A percentile compares a stretch with the other conserved stretches of the same genome.
Conservation (phyloP, 148 eudicot genomes). For the Rhododendron mucronatum region DNA sequence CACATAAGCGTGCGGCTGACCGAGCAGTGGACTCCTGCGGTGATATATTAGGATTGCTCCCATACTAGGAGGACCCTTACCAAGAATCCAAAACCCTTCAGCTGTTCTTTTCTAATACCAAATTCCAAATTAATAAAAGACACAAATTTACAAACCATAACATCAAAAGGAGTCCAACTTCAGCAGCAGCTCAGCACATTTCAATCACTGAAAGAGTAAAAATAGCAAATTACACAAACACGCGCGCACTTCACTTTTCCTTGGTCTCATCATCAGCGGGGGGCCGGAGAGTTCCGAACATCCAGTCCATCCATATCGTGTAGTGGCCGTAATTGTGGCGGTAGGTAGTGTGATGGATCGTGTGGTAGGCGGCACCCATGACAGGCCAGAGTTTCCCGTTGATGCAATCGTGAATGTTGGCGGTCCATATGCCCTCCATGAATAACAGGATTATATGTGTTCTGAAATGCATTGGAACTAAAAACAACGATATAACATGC, state of each 20-base stretch:
- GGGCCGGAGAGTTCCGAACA: constrained; percentile 76
- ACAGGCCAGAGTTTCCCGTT: constrained; percentile 83
- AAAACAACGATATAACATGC: constrained; percentile 59
- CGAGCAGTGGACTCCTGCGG: no score
- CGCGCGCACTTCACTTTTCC: constrained; percentile 21
- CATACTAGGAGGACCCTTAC: neutral
- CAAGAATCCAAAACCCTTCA: neutral
- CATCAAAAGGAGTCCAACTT: neutral
- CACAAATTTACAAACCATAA: neutral
- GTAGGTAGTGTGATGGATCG: constrained; percentile 87
- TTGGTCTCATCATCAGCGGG: constrained; percentile 54
- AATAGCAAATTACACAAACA: neutral
- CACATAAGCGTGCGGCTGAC: no score
- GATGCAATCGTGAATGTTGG: constrained; percentile 88
- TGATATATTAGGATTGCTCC: neutral
- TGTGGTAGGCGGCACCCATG: constrained; percentile 98
- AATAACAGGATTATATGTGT: constrained; percentile 57
- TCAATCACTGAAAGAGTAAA: neutral
- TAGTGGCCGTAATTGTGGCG: constrained; percentile 91
- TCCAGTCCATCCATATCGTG: constrained; percentile 91
- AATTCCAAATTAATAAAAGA: neutral
- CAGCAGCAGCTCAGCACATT: neutral
- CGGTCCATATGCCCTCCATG: constrained; percentile 78
- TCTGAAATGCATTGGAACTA: constrained; percentile 62
- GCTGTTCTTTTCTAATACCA: neutral